Percentiles rank a stretch among this genome's conserved stretches.
phyloP scores from a whole-genome alignment of 768 basidiomycete species.

The Agaricus blazei region DNA sequence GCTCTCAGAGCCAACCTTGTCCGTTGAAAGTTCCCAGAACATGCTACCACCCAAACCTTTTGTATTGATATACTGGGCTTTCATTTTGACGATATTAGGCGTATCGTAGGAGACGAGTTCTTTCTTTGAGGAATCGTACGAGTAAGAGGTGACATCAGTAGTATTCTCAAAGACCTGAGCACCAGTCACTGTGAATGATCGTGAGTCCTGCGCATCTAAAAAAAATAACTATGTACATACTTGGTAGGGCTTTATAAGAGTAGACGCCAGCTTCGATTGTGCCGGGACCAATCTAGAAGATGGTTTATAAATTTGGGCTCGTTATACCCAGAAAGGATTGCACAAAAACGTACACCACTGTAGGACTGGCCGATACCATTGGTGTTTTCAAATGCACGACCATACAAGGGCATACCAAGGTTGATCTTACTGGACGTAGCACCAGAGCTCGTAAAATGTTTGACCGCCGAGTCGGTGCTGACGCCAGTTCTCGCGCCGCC shows the following conservation, averaged over 20 bases:
- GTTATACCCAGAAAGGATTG: neutral
- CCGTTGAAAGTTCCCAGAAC: constrained; percentile 74
- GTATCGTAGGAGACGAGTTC: constrained; percentile 79
- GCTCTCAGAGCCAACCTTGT: constrained; percentile 54
- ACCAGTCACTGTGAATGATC: constrained; percentile 35
- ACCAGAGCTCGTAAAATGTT: constrained; percentile 54
- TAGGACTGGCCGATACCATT: constrained; percentile 62
- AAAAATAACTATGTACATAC: constrained; percentile 27
- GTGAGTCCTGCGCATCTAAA: neutral
- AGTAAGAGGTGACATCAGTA: constrained; percentile 70
- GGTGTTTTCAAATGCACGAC: constrained; percentile 72
- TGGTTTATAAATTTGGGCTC: neutral
- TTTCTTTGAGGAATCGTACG: constrained; percentile 60
- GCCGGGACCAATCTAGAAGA: constrained; percentile 59
- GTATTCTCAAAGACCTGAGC: constrained; percentile 62
- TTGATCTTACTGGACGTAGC: constrained; percentile 62
- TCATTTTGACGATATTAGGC: constrained; percentile 58
- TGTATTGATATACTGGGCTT: constrained; percentile 61
- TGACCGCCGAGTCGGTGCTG: constrained; percentile 63
- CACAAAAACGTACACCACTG: constrained; percentile 43
- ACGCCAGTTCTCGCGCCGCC: constrained; percentile 57
- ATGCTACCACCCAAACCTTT: constrained; percentile 64
- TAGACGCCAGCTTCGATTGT: constrained; percentile 69
- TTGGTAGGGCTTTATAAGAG: constrained; percentile 69
- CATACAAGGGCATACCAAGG: constrained; percentile 78